Evolutionary conservation across 2,329 filamentous ascomycete species (phyloP), one percentile per base, ranked within the genome.

Genomic region (Aspergillus sp.): DNA sequence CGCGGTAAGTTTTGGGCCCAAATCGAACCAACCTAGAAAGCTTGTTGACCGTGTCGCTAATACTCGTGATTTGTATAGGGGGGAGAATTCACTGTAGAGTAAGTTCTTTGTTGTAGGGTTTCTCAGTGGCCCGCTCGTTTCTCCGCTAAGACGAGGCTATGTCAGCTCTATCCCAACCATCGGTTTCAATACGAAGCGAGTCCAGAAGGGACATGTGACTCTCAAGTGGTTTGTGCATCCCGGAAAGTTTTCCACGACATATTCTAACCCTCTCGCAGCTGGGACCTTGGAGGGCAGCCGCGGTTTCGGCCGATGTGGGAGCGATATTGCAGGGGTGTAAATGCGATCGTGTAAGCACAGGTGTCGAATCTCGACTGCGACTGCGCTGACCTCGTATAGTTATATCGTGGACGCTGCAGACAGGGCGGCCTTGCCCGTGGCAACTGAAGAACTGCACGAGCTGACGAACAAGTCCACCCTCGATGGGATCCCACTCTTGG

Each of bases 291-390:
- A 67, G 95, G 95, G 54, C 95, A 99, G 79, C 93, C 95, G 68
- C 86, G 93, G 65, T 99, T 98, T 80, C 90, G 95, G 71, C 90
- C 91, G 67, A 99, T 99, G 95, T 99, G 95, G 95, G 95, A 99
- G 82, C 85, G 95, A 71, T 99, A 99, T 77, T 98, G 95, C 78
- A 91, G 93, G 63, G 95, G 92, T 52, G 95, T 98, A 66, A 96
- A 96, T 78, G 93, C 93, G 67, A 97, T 99, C 67, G 90, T 99
- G 84, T 88, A 82, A 75, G 82, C 61, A 50, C 47, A 52, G 42
- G 40, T 15, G 9, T 17, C 12, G 40, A n/a, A 19, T 6, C 7
- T 27, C 17, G 34, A 17, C 50, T 24, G 40, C 56, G 41, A 37
- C 33, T 22, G 37, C 33, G 55, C 58, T 68, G 53, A 67, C 53